Evolutionary conservation across 768 basidiomycete genomes (phyloP), one percentile per base, ranked within the genome.

Genomic region (Suillus subalutaceus): DNA sequence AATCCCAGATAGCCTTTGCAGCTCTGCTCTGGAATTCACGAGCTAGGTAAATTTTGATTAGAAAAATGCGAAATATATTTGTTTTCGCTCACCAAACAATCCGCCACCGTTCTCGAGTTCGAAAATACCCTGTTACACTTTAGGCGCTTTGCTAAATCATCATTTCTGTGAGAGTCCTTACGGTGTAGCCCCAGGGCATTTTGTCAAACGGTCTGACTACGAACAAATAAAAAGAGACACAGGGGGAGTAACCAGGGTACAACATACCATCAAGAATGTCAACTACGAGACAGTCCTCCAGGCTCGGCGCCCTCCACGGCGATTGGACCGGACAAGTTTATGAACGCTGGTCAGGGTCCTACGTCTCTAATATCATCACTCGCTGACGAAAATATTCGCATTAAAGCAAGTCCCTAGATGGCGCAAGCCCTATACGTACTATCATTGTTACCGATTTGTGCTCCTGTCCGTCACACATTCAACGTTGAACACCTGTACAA

Each of bases 141-240:
- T 50, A 57, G 63, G 62, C 6, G 1, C 12, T 20, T 37, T 26
- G 16, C 20, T n/a, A 12, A 13, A 32, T 32, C 44, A 26, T 32
- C 43, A 37, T 9, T 12, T 38, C 15, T 38, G 9, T 32, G 35
- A 62, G 40, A 46, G 44, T 61, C 68, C 81, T 52, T 62, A 88
- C 88, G 1, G 90, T 91, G 72, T 91, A 92, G 0, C 91, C 91
- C 91, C 90, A 93, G 0, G 90, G 90, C 90, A 90, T 89, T 72
- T 90, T 84, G 48, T 89, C 88, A 66, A 90, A 90, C 10, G 88
- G 86, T 43, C 78, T 80, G 62, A 90, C 90, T 90, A 58, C 30
- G 44, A 37, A 64, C 41, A 15, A 10, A 20, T 46, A 3, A 43
- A 20, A 52, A 1, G 50, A 16, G 1, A 30, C 16, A 32, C 37